Conservation (phyloP, 495 filamentous ascomycete genomes). For the Staphylotrichum longicolle region DNA sequence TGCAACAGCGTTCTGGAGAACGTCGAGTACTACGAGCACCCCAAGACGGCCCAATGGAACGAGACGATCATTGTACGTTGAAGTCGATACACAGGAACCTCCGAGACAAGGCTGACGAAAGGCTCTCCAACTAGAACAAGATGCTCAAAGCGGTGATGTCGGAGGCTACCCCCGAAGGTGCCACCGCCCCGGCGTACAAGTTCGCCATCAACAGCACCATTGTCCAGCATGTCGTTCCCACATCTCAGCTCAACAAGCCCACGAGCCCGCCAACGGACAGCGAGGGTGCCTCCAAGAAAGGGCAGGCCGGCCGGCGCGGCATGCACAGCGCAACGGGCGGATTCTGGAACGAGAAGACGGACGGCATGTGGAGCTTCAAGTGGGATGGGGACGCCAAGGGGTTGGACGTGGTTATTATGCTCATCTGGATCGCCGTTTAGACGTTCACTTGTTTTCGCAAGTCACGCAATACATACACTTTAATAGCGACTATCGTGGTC, state of each 20-base stretch:
- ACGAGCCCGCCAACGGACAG: constrained; percentile 12
- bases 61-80: constrained; percentile 78
- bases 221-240: constrained; percentile 77
- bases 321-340: constrained; percentile 96
- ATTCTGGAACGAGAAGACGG: constrained; percentile 96
- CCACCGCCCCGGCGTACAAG: constrained; percentile 63
- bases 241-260: constrained; percentile 53
- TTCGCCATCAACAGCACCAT: constrained; percentile 97
- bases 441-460: background rate
- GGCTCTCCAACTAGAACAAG: constrained; percentile 57
- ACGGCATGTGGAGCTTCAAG: constrained; percentile 98
- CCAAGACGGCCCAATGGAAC: constrained; percentile 81
- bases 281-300: constrained; percentile 52
- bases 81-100: background rate
- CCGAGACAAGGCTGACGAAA: background rate
- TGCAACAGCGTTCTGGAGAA: constrained; percentile 73
- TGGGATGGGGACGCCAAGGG: constrained; percentile 82
- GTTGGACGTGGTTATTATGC: constrained; percentile 85
- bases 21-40: constrained; percentile 76
- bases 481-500: background rate
- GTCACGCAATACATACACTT: background rate
- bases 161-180: constrained; percentile 64
- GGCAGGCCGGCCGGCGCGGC: constrained; percentile 74
- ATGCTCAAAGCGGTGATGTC: constrained; percentile 83
- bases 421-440: constrained; percentile 79